Percentiles rank a stretch among this genome's conserved stretches.
phyloP scores from a whole-genome alignment of 164 flowering plant genomes.

The Vitis cinerea region DNA sequence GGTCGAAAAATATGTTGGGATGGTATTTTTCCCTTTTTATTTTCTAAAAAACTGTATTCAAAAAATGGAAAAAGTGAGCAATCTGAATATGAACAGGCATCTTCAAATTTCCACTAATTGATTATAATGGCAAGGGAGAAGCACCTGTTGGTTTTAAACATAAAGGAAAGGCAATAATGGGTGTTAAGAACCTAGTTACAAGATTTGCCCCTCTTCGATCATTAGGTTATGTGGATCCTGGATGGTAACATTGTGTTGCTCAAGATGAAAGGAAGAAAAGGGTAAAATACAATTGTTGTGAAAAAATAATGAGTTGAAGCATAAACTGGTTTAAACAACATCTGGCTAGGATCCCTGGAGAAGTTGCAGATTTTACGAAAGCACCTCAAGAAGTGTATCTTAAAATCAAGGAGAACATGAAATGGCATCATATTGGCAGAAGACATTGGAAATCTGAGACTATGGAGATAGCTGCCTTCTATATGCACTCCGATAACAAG shows the following conservation, averaged over 20 bases:
- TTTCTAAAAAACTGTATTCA: too few species aligned
- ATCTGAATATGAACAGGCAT: constrained; percentile 44
- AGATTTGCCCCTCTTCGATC: constrained; percentile 64
- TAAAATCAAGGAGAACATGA: constrained; percentile 77
- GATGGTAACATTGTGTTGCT: constrained; percentile 70
- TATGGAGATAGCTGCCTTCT: constrained; percentile 43
- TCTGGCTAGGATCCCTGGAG: constrained; percentile 78
- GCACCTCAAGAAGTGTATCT: constrained; percentile 71
- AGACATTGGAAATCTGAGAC: constrained; percentile 48
- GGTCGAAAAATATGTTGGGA: too few species aligned
- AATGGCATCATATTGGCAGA: constrained; percentile 71
- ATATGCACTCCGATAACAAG: constrained; percentile 49
- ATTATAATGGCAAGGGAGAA: constrained; percentile 49
- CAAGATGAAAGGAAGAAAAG: constrained; percentile 69
- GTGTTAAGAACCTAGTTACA: constrained; percentile 40
- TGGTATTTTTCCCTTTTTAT: too few species aligned
- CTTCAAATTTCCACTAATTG: constrained; percentile 35
- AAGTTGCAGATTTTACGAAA: constrained; percentile 66
- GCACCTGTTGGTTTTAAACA: constrained; percentile 30
- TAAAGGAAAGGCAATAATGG: constrained; percentile 46
- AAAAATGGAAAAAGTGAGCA: constrained; percentile 36
- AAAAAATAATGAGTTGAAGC: constrained; percentile 70
- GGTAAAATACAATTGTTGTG: constrained; percentile 79
- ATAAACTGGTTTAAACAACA: constrained; percentile 82
- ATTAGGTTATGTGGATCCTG: constrained; percentile 72